Percentiles rank a stretch among this genome's conserved stretches.
Conservation (phyloP, 1,284 basidiomycete species). For the Ganoderma leucocontextum region DNA sequence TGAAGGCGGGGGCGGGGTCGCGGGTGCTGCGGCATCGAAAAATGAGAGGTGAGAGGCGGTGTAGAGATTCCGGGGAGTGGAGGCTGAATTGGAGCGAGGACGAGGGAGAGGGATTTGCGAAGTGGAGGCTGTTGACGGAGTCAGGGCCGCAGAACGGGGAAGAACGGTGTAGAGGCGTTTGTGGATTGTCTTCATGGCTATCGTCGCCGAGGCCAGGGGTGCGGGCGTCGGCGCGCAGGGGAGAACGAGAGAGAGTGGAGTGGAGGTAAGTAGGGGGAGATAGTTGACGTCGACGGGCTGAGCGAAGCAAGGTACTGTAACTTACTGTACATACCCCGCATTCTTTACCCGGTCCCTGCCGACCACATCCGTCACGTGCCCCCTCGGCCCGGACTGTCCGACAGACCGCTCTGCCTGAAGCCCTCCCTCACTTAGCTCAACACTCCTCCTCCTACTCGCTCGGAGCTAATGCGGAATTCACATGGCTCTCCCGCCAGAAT, state of each 20-base stretch:
- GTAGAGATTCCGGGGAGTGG: conserved; percentile 52
- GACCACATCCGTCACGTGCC: conserved; percentile 29
- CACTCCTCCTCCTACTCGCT: not conserved
- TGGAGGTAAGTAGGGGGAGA: conserved; percentile 5
- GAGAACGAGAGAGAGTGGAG: conserved; percentile 8
- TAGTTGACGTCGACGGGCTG: conserved; percentile 9
- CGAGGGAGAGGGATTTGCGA: conserved; percentile 47
- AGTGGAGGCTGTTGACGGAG: conserved; percentile 34
- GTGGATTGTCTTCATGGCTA: conserved; percentile 59
- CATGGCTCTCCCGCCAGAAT: conserved; percentile 8
- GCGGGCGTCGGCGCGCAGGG: conserved; percentile 9
- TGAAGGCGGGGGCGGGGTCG: conserved; percentile 50
- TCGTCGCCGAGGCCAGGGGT: conserved; percentile 14
- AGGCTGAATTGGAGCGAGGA: conserved; percentile 55
- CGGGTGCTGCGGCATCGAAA: conserved; percentile 50
- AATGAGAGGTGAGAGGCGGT: conserved; percentile 53
- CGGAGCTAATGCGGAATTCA: conserved; percentile 9
- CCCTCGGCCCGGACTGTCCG: not conserved
- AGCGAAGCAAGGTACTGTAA: not conserved
- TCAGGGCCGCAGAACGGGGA: conserved; percentile 43
- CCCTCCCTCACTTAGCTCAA: not conserved
- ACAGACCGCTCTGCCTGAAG: not conserved
- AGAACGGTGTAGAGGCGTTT: conserved; percentile 60
- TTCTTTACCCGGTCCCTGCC: conserved; percentile 15
- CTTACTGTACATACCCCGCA: no score